A percentile compares a stretch with the other conserved stretches of the same genome.
Evolutionary conservation across 805 yeast species (phyloP).

Genomic region (Kregervanrija delftensis): DNA sequence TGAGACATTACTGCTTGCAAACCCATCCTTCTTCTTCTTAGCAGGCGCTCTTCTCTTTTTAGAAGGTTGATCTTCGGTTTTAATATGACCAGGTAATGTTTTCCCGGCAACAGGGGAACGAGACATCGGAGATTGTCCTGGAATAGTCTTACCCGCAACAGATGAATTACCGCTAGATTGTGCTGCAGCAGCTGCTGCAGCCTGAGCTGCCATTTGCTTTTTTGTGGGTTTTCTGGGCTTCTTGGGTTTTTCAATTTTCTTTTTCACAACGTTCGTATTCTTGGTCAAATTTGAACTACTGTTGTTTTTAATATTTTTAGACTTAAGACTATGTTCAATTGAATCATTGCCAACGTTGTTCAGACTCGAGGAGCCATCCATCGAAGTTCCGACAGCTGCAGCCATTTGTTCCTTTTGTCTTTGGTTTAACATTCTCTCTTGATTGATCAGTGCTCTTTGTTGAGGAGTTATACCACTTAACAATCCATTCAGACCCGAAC

Average conservation of each 20-base stretch:
- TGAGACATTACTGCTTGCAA: not conserved
- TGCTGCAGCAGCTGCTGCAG: constrained; percentile 18
- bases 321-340: not conserved
- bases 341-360: not conserved
- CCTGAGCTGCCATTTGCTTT: constrained; percentile 25
- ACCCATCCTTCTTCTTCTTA: constrained; percentile 16
- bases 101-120: constrained; percentile 23
- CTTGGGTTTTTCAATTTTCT: constrained; percentile 19
- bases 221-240: constrained; percentile 27
- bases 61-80: constrained; percentile 18
- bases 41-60: constrained; percentile 24
- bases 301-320: not conserved
- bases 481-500: constrained; percentile 20
- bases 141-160: constrained; percentile 8
- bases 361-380: not conserved
- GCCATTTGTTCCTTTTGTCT: constrained; percentile 29
- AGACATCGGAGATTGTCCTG: constrained; percentile 4
- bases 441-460: constrained; percentile 22
- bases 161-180: constrained; percentile 1
- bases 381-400: constrained; percentile 18
- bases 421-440: constrained; percentile 23
- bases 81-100: constrained; percentile 20
- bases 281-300: not conserved
- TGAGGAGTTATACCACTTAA: constrained; percentile 24
- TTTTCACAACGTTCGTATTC: constrained; percentile 5